Evolutionary conservation across 495 filamentous ascomycete genomes (phyloP), one percentile per base, ranked within the genome.

Genomic region (Podospora sp.): DNA sequence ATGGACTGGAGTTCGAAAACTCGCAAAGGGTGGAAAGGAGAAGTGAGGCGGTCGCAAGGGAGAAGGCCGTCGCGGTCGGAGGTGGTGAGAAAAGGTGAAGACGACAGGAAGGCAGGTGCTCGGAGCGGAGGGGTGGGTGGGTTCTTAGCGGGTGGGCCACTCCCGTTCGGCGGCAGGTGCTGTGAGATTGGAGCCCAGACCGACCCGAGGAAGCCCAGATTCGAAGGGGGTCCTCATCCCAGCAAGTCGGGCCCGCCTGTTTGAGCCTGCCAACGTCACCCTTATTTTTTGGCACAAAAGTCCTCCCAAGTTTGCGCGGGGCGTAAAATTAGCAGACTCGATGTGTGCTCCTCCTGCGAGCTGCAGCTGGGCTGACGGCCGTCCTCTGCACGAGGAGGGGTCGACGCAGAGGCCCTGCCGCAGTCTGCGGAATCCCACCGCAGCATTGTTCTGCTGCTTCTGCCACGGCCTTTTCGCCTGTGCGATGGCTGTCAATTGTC

Each of bases 1-100:
- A 76, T 76, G 82, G 74, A 78, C 65, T 61, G 61, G 69, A 72
- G 69, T 60, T 57, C 46, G 61, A 27, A 35, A 63, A 68, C 65
- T 67, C 73, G 71, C 71, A 69, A 73, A 65, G 59, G 68, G 66
- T 59, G 66, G 68, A 66, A 68, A 62, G 61, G 67, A 60, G 69
- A 70, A 65, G 64, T 68, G 53, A 66, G 66, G 72, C 65, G 70
- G 68, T 69, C 35, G 63, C 36, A 53, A 66, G 49, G 62, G 52
- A 62, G 59, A 72, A 60, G 52, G 68, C 56, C 68, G 46, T 58
- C 63, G 61, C 27, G 56, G 62, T 53, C 63, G 60, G 63, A 65
- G 52, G 64, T 69, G 65, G 33, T 63, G 65, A 63, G 65, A 66
- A 70, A 68, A 71, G 63, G 60, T 56, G 49, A 59, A 59, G 57